These are phyloP conservation scores for Hymenoscyphus occultus DNA, from an alignment of 2,329 filamentous ascomycete genomes.

Conservation along the genomic window DNA sequence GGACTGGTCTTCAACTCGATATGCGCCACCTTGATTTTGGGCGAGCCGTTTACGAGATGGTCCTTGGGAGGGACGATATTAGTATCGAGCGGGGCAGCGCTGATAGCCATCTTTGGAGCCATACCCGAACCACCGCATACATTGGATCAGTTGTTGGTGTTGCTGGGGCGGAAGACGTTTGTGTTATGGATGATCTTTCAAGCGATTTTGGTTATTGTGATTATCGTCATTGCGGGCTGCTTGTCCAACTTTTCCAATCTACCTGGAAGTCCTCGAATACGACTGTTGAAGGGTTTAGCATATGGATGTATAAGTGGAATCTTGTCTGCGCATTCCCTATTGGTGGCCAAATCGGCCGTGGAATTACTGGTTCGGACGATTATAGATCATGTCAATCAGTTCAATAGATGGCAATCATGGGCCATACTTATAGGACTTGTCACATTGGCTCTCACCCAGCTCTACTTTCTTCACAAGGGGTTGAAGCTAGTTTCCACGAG, in stretches of 20 bases:
- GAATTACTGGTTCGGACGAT: slow-evolving; percentile 88
- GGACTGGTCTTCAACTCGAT: slow-evolving; percentile 98
- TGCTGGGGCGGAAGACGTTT: slow-evolving; percentile 73
- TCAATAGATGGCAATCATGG: slow-evolving; percentile 94
- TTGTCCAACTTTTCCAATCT: slow-evolving; percentile 50
- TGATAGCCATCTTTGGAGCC: slow-evolving; percentile 92
- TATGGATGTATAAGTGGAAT: slow-evolving; percentile 92
- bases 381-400: slow-evolving; percentile 84
- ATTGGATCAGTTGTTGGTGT: slow-evolving; percentile 72
- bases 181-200: slow-evolving; percentile 87
- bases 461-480: slow-evolving; percentile 93
- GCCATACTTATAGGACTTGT: slow-evolving; percentile 80
- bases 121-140: slow-evolving; percentile 91
- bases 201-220: slow-evolving; percentile 64
- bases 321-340: slow-evolving; percentile 85
- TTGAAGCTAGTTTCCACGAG: slow-evolving; percentile 94
- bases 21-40: slow-evolving; percentile 87
- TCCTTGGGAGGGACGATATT: slow-evolving; percentile 88
- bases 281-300: slow-evolving; percentile 75
- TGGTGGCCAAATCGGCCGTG: slow-evolving; percentile 94
- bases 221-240: slow-evolving; percentile 62
- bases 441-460: slow-evolving; percentile 77
- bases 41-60: slow-evolving; percentile 90
- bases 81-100: slow-evolving; percentile 80
- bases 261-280: slow-evolving; percentile 63